A percentile compares a stretch with the other conserved stretches of the same genome.
phyloP scores from a whole-genome alignment of 2,329 filamentous ascomycete species.

The Epichloe amarillans region DNA sequence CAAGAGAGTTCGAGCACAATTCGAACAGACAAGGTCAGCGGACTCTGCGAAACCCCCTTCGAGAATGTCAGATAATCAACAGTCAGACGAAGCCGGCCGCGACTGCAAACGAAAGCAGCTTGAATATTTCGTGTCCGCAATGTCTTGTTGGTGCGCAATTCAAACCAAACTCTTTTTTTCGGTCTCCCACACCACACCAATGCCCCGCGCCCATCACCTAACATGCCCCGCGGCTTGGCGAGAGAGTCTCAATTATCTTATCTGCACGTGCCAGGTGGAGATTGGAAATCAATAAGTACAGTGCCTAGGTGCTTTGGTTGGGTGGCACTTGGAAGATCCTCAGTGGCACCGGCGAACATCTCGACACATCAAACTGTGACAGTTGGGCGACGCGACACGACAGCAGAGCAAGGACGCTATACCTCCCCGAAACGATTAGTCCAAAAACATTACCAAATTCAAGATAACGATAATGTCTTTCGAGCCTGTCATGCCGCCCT shows the following conservation, averaged over 20 bases:
- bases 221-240: no score
- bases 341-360: background rate
- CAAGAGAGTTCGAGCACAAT: background rate
- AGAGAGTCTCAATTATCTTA: no score
- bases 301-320: no score
- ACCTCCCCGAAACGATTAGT: background rate
- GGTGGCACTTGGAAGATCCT: no score
- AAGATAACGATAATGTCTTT: slow-evolving; percentile 50
- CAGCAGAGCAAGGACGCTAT: background rate
- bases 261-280: no score
- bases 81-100: background rate
- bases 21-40: background rate
- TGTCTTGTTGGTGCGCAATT: no score
- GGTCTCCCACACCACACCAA: no score
- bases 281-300: background rate
- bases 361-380: background rate
- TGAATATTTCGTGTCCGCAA: no score
- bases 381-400: background rate
- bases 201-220: no score
- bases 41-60: background rate
- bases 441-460: background rate
- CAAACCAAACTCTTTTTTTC: no score
- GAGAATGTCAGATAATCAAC: background rate
- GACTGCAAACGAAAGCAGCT: no score
- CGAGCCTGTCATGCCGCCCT: slow-evolving; percentile 54